Evolutionary conservation across 306 rosid genomes (phyloP).

Genomic region (Quillaja saponaria): DNA sequence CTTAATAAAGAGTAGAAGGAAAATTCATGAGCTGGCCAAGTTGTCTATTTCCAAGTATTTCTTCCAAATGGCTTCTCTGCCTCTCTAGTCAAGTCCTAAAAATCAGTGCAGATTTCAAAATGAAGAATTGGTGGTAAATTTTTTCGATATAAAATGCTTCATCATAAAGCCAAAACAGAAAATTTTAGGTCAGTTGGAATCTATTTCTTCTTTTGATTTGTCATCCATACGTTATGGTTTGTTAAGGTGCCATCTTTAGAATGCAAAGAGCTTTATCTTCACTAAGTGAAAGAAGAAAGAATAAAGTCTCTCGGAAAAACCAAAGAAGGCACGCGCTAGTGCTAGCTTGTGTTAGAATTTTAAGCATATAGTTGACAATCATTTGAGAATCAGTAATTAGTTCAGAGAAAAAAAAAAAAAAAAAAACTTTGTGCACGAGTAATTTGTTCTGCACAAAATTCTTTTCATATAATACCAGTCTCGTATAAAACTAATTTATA

Average conservation of each 20-base stretch:
- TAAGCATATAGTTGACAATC: no score
- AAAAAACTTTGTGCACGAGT: no score
- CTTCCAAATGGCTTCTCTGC: neutral
- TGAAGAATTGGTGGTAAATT: conserved; percentile 2
- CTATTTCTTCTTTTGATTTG: conserved; percentile 36
- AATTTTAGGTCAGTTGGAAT: conserved; percentile 34
- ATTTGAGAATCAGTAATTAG: no score
- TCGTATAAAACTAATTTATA: no score
- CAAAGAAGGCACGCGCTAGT: neutral
- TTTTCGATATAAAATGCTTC: conserved; percentile 26
- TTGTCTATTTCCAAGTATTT: conserved; percentile 7
- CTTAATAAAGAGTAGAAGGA: neutral
- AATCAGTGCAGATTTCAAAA: neutral
- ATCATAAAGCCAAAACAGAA: conserved; percentile 25
- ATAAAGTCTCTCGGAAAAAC: conserved; percentile 11
- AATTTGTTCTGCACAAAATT: no score
- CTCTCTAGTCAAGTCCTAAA: neutral
- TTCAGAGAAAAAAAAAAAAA: neutral
- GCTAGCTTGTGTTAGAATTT: no score
- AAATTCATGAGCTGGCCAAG: conserved; percentile 25
- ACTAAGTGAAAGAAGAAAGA: conserved; percentile 20
- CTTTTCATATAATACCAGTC: no score
- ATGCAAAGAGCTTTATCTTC: neutral
- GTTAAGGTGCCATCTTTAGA: conserved; percentile 25
- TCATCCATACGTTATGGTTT: conserved; percentile 31